Base-by-base conservation (phyloP, 148 eudicot species). In the Selenicereus undatus region DNA sequence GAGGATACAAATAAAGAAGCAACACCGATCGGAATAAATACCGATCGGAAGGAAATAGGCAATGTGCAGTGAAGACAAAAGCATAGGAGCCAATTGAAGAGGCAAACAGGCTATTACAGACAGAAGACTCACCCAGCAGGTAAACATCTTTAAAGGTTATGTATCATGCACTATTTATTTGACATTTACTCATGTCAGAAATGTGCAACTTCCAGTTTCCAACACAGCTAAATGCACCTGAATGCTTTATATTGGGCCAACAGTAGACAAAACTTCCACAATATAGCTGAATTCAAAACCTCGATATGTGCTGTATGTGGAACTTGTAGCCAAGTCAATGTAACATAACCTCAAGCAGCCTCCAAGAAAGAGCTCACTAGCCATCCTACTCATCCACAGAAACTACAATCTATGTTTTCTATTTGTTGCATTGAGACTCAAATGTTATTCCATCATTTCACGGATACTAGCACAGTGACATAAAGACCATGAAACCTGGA, bases 181-280 rank as follows among this genome's bases (percentile, higher is more conserved):
- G 68, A 64, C 27, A 64, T 64, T 64, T 64, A 64, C 68, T 27
- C 27, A n/a, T 64, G 68, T 64, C 68, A n/a, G 68, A 24, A n/a
- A 17, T 64, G n/a, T 24, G 27, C 8, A 64, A 64, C 29, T 48
- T 12, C 52, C 0, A 11, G 52, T 48, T 8, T 22, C 1, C 5
- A 11, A 64, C 27, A 64, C 7, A 24, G 29, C 68, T 64, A 24
- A 64, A 8, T 8, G 27, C 68, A 64, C 12, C 5, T 24, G 68
- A 26, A 64, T 24, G 29, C 0, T 64, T 64, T 12, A 64, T n/a
- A 12, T 56, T 56, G 17, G n/a, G n/a, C 27, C 27, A 64, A 64
- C 29, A 64, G 18, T 8, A 64, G 18, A 64, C 13, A 24, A 8
- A 64, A 64, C 11, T n/a, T 64, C 29, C 29, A 22, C 17, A 64